Evolutionary conservation across 2,329 filamentous ascomycete species (phyloP).

Genomic region (Tympanopsis confertula): DNA sequence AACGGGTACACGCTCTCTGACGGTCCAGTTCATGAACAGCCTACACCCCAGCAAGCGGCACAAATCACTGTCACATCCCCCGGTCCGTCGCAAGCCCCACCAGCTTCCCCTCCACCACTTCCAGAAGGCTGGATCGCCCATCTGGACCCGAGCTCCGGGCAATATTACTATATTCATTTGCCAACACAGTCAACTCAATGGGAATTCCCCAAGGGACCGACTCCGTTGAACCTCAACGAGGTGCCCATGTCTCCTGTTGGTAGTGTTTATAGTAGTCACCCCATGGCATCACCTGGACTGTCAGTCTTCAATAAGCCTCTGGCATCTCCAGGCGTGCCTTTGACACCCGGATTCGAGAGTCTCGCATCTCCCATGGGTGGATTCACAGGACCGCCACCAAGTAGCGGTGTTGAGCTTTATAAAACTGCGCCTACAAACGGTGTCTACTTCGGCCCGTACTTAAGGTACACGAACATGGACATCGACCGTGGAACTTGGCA

Average conservation of each 20-base stretch:
- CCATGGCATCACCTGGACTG: slow-evolving; percentile 56
- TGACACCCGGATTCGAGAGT: slow-evolving; percentile 77
- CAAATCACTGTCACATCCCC: slow-evolving; percentile 7
- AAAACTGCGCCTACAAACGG: slow-evolving; percentile 87
- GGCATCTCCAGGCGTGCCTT: slow-evolving; percentile 70
- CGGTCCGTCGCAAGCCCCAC: slow-evolving; percentile 2
- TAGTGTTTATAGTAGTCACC: slow-evolving; percentile 64
- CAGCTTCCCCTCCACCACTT: slow-evolving; percentile 69
- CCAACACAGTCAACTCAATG: slow-evolving; percentile 93
- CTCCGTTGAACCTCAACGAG: slow-evolving; percentile 72
- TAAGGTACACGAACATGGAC: slow-evolving; percentile 96
- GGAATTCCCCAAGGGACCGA: slow-evolving; percentile 96
- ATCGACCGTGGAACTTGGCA: slow-evolving; percentile 82
- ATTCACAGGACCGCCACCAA: slow-evolving; percentile 79
- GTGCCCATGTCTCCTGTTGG: slow-evolving; percentile 72
- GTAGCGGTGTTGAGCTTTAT: slow-evolving; percentile 84
- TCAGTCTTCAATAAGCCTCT: slow-evolving; percentile 69
- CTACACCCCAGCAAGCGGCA: neutral
- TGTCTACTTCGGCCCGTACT: slow-evolving; percentile 93
- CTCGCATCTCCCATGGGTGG: slow-evolving; percentile 64
- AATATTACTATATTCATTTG: slow-evolving; percentile 98
- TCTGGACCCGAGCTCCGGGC: slow-evolving; percentile 85
- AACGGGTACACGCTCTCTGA: too few species aligned
- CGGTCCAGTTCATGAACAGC: neutral
- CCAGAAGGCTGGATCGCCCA: slow-evolving; percentile 98